Evolutionary conservation across 192 early-diverging fungal species (phyloP), one percentile per base, ranked within the genome.

Genomic region (Coemansia guatemalensis): DNA sequence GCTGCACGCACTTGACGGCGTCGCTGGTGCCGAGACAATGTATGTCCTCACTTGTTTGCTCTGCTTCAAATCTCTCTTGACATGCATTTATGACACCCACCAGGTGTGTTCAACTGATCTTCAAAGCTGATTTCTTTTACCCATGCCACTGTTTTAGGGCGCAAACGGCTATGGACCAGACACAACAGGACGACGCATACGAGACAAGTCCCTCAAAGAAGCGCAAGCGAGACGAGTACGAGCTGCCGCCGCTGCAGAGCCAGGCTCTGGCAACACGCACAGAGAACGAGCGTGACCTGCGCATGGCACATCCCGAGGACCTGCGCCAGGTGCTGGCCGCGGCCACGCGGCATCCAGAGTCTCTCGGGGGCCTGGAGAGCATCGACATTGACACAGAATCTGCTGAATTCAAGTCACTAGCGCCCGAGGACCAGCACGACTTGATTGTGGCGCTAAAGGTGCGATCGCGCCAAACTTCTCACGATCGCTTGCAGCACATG

Each of bases 371-470:
- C 22, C 57, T 74, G 5, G 64, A 81, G 39, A 76, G 78, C 23
- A 53, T 69, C 8, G 81, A 87, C 21, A 55, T 92, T n/a, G 85
- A 94, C 64, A 84, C 90, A n/a, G 90, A 95, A 54, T 93, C 93
- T 0, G 85, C 84, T 2, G 78, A 67, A 8, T 98, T 98, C 71
- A 74, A 84, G 49, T 67, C 83, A 0, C 81, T 98, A 21, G 87
- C 94, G 5, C 67, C 87, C 0, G 93, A 96, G 61, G 73, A 88
- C 18, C 97, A 98, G 75, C 93, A 97, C 73, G 95, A 98, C 69
- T 85, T 99, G 47, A 85, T 99, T 23, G 83, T 90, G n/a, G 93
- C 93, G 32, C 82, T 96, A 17, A 94, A 94, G 58, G 74, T 84
- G 11, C 86, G 86, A 41, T 92, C 91, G 6, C 85, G 97, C 1